Conservation (phyloP, 768 basidiomycete genomes). For the Pleurotus djamor region DNA sequence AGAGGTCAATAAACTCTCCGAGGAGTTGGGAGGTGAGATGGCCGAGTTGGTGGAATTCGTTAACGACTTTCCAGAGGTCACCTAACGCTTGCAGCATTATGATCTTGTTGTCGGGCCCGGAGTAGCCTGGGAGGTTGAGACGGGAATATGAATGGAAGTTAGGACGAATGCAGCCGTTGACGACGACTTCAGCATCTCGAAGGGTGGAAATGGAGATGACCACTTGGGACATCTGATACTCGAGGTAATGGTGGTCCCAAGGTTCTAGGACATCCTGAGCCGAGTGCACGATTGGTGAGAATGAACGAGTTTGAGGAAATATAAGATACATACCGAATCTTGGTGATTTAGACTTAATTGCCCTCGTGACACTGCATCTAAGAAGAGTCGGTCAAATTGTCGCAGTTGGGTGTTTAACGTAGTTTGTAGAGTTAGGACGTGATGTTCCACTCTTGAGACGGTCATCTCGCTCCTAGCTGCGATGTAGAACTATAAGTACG, state of each 20-base stretch:
- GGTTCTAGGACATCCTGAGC: too few species aligned
- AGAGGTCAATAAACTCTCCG: not conserved
- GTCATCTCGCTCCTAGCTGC: not conserved
- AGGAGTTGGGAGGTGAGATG: not conserved
- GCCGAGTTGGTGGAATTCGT: not conserved
- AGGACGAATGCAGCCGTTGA: too few species aligned
- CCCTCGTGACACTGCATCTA: not conserved
- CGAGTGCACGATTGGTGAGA: too few species aligned
- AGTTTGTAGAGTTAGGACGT: not conserved
- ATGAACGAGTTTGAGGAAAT: not conserved
- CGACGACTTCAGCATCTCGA: too few species aligned
- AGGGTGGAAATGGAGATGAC: too few species aligned
- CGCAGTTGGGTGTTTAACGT: not conserved
- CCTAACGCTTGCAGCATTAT: too few species aligned
- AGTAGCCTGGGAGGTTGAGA: too few species aligned
- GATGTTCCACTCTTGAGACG: not conserved
- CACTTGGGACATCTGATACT: too few species aligned
- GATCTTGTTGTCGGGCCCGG: too few species aligned
- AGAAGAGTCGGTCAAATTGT: not conserved
- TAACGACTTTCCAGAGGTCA: too few species aligned
- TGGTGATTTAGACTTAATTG: not conserved
- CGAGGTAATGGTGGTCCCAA: too few species aligned
- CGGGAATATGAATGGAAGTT: too few species aligned
- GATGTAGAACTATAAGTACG: not conserved
- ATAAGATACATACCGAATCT: not conserved